These are phyloP conservation scores for Abrus pulchellus DNA, from an alignment of 306 rosid species.

Conservation along the genomic window DNA sequence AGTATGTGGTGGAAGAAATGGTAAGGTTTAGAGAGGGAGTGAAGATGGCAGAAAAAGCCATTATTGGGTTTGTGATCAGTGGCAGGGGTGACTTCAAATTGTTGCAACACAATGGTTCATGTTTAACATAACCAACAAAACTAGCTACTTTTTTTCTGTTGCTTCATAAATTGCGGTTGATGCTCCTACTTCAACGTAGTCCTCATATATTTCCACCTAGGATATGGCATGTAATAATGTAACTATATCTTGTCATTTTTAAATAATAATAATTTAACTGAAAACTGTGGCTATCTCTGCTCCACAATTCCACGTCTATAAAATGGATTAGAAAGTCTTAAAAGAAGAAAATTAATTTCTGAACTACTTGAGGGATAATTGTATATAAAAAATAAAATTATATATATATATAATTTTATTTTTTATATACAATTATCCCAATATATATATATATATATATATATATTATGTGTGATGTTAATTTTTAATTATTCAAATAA, in stretches of 20 bases:
- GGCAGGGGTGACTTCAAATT: constrained; percentile 23
- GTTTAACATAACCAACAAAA: constrained; percentile 36
- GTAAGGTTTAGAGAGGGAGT: constrained; percentile 64
- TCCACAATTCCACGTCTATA: constrained; percentile 5
- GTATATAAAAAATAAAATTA: too few relatives aligned
- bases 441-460: too few relatives aligned
- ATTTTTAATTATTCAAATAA: too few relatives aligned
- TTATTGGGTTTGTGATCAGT: constrained; percentile 48
- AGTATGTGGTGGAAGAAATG: constrained; percentile 42
- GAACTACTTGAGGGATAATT: too few relatives aligned
- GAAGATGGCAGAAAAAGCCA: constrained; percentile 59
- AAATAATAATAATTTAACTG: background rate
- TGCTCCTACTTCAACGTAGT: constrained; percentile 35
- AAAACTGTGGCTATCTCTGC: background rate
- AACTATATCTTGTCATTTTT: constrained; percentile 7
- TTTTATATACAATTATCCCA: too few relatives aligned
- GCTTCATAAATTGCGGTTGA: constrained; percentile 46
- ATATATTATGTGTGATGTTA: too few relatives aligned
- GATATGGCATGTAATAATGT: background rate
- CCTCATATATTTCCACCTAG: constrained; percentile 54
- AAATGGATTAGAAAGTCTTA: constrained; percentile 11
- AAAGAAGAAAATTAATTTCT: background rate
- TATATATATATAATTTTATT: too few relatives aligned
- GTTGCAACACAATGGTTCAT: constrained; percentile 5
- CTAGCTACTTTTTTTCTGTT: constrained; percentile 25